phyloP scores from a whole-genome alignment of 2,329 filamentous ascomycete genomes.

The Trichoderma polysporum region DNA sequence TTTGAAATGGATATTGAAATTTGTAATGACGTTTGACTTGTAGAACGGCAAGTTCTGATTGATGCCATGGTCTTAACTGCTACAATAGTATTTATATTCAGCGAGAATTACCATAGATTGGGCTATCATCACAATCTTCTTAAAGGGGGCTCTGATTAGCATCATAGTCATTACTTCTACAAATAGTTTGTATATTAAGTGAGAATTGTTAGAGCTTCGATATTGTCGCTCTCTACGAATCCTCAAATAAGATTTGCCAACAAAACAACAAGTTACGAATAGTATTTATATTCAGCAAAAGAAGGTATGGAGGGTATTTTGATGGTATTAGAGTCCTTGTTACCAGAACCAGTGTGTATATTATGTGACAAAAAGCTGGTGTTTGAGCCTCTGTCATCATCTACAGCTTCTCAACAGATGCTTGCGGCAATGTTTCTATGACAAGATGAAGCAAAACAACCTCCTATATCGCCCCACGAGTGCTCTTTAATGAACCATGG shows the following conservation, averaged over 20 bases:
- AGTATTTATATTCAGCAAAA: too few species aligned
- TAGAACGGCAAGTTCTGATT: too few species aligned
- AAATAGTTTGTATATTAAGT: background rate
- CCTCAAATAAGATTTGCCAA: too few species aligned
- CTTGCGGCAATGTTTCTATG: too few species aligned
- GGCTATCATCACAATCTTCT: background rate
- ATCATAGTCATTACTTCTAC: background rate
- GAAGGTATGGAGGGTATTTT: too few species aligned
- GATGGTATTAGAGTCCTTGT: too few species aligned
- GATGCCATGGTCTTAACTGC: background rate
- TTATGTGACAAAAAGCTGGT: too few species aligned
- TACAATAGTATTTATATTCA: background rate
- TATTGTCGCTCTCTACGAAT: background rate
- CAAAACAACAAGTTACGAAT: too few species aligned
- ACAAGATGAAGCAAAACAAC: background rate
- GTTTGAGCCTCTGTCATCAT: too few species aligned
- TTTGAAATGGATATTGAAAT: background rate
- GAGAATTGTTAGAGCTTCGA: background rate
- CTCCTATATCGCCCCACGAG: background rate
- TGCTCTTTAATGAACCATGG: background rate
- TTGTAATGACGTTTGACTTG: background rate
- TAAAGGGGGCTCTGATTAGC: background rate
- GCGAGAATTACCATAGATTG: background rate
- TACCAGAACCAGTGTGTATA: too few species aligned
- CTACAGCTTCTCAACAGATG: too few species aligned